phyloP scores from a whole-genome alignment of 192 early-diverging fungal genomes.

The Rhizophagus prolifer region DNA sequence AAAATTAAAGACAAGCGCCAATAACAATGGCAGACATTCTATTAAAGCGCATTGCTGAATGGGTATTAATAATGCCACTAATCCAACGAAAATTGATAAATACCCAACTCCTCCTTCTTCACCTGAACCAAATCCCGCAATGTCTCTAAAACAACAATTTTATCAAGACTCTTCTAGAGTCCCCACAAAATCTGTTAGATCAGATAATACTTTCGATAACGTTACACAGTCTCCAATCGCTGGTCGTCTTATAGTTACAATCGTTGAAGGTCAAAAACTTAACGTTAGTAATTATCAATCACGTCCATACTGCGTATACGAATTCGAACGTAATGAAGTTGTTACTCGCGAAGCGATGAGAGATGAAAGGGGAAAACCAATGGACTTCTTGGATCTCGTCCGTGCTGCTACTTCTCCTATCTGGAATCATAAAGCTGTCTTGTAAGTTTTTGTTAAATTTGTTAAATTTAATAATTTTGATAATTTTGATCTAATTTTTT shows the following conservation, averaged over 20 bases:
- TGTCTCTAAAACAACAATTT: not conserved
- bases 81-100: too few species aligned
- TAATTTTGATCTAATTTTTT: not conserved
- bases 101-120: too few species aligned
- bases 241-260: conserved; percentile 21
- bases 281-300: conserved; percentile 24
- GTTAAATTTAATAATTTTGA: not conserved
- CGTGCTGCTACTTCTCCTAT: conserved; percentile 24
- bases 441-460: conserved; percentile 14
- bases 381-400: conserved; percentile 27
- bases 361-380: conserved; percentile 6
- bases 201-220: conserved; percentile 18
- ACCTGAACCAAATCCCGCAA: not conserved
- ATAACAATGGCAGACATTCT: too few species aligned
- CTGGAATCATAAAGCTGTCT: conserved; percentile 23
- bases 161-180: not conserved
- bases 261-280: conserved; percentile 27
- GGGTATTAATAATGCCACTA: too few species aligned
- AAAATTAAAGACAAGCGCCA: too few species aligned
- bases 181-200: not conserved
- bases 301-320: conserved; percentile 21
- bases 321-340: conserved; percentile 26
- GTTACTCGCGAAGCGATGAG: conserved; percentile 26
- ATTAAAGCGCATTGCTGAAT: too few species aligned
- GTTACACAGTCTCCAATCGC: conserved; percentile 5